Evolutionary conservation across 805 yeast species (phyloP), one percentile per base, ranked within the genome.

Genomic region (Lachancea thermotolerans): DNA sequence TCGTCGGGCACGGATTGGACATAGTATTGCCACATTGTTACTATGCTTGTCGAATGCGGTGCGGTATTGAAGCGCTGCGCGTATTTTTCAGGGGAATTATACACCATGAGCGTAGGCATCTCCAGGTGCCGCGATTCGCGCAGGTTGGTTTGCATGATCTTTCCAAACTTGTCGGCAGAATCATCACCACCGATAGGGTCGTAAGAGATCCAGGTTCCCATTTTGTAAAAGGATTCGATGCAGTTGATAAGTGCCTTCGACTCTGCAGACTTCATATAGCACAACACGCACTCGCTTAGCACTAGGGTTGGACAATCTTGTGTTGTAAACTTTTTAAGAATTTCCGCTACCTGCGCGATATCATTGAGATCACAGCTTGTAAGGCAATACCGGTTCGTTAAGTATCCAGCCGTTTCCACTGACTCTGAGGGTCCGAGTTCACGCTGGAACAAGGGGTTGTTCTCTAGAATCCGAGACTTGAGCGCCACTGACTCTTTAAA

Each of bases 181-280:
- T 71, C 77, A 10, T 61, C 58, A 7, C 80, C 73, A 0, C 81
- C 78, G 60, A 79, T 75, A 3, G 85, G 85, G 50, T 79, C 85
- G 59, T 79, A 79, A 51, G 78, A 69, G 4, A 74, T 53, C 50
- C 67, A 49, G 50, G 39, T 29, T 1, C 64, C 56, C 35, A 36
- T 27, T 2, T 29, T 10, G 48, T 70, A 65, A 9, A 27, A 21
- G 0, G 46, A 33, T 12, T 54, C 50, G 54, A 77, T 58, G 21
- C 61, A 56, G 10, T 54, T 48, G 11, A 79, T 62, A 16, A 76
- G 63, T 4, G 38, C 25, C n/a, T 59, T 58, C 17, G 78, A 70
- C 10, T 68, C 73, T 11, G 55, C 50, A 1, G 75, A 72, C 3
- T 70, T 63, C 42, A 74, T 54, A 56, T 79, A 79, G 53, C 85